A percentile compares a stretch with the other conserved stretches of the same genome.
Conservation (phyloP, 1,284 basidiomycete genomes). For the Inonotus hispidus region DNA sequence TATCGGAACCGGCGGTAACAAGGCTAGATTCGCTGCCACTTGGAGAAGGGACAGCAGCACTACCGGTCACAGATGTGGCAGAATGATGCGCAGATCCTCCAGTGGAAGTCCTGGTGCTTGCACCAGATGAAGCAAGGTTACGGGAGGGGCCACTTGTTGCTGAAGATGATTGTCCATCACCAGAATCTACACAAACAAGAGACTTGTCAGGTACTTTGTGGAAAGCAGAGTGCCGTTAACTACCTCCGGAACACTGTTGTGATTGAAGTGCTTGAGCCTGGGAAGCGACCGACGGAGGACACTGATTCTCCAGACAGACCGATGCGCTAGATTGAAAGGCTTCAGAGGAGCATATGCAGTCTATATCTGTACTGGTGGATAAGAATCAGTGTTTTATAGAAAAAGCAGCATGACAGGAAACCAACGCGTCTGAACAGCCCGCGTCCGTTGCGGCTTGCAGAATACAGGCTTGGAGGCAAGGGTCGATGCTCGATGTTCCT, state of each 20-base stretch:
- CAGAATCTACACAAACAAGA: background rate
- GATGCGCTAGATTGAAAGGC: conserved; percentile 7
- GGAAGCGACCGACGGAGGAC: background rate
- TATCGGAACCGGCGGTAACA: background rate
- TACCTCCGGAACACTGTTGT: background rate
- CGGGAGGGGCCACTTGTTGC: background rate
- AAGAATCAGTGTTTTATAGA: background rate
- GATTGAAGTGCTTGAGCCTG: background rate
- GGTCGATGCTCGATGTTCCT: background rate
- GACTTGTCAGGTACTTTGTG: background rate
- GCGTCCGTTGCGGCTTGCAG: conserved; percentile 12
- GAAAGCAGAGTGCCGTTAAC: background rate
- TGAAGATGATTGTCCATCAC: background rate
- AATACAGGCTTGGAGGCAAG: conserved; percentile 18
- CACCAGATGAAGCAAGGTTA: background rate
- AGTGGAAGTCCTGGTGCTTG: background rate
- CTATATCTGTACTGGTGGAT: background rate
- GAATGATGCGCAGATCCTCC: background rate
- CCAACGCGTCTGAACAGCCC: conserved; percentile 18
- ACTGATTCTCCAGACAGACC: conserved; percentile 6
- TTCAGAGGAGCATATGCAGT: conserved; percentile 11
- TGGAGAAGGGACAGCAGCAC: background rate
- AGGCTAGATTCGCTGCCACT: background rate
- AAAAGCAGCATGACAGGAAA: background rate
- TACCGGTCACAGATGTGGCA: background rate